Evolutionary conservation across 352 stramenopile genomes (phyloP).

Genomic region (Phytophthora macrochlamydospora): DNA sequence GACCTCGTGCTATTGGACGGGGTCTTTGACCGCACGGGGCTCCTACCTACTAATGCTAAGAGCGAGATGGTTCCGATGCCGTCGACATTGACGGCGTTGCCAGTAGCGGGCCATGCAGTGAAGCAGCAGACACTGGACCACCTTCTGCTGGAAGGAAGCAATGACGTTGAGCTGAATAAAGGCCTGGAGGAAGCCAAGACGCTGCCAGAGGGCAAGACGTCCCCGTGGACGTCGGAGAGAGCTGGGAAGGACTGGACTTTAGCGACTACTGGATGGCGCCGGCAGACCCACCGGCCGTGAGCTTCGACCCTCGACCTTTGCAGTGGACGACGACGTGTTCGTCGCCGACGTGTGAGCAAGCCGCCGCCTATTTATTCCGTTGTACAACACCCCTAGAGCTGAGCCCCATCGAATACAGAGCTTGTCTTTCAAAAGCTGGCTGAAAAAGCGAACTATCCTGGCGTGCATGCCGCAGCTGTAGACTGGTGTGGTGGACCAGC

Average conservation of each 20-base stretch:
- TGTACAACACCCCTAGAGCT: slow-evolving; percentile 17
- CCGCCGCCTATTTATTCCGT: slow-evolving; percentile 35
- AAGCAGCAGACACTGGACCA: slow-evolving; percentile 25
- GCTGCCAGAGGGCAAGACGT: slow-evolving; percentile 29
- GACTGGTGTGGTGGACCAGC: background rate
- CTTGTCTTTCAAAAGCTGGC: background rate
- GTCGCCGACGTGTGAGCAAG: slow-evolving; percentile 34
- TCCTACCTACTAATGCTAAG: slow-evolving; percentile 6
- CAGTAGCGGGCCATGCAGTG: background rate
- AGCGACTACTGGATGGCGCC: slow-evolving; percentile 34
- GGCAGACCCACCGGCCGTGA: slow-evolving; percentile 17
- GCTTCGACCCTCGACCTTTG: slow-evolving; percentile 27
- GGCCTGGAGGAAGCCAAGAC: slow-evolving; percentile 13
- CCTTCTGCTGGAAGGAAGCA: slow-evolving; percentile 18
- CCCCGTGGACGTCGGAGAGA: slow-evolving; percentile 43
- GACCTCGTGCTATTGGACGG: slow-evolving; percentile 38
- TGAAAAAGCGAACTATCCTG: background rate
- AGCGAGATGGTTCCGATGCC: background rate
- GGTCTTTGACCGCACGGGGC: slow-evolving; percentile 22
- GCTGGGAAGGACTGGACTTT: slow-evolving; percentile 36
- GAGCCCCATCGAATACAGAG: slow-evolving; percentile 12
- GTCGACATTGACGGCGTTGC: slow-evolving; percentile 3
- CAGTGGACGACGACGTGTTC: slow-evolving; percentile 39
- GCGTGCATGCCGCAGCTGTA: background rate
- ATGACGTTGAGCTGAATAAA: slow-evolving; percentile 19